phyloP scores from a whole-genome alignment of 2,329 filamentous ascomycete species.

The Graphilbum fragrans region DNA sequence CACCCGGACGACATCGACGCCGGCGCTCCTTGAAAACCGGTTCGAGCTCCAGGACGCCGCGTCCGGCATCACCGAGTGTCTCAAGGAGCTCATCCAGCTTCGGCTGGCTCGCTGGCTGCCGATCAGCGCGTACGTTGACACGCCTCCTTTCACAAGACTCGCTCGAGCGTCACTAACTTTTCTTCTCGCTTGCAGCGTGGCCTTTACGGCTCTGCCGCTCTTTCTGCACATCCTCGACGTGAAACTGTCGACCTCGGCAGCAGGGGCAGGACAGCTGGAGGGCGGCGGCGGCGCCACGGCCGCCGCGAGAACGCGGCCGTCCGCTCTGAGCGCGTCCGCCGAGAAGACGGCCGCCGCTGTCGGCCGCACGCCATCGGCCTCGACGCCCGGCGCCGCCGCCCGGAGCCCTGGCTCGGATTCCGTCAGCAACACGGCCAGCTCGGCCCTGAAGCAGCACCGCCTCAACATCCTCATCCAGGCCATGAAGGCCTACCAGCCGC shows the following conservation, averaged over 20 bases:
- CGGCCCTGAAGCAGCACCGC: constrained; percentile 27
- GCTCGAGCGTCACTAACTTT: neutral
- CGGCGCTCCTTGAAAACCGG: constrained; percentile 8
- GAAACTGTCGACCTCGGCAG: constrained; percentile 6
- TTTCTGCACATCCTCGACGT: constrained; percentile 11
- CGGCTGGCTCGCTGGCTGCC: constrained; percentile 11
- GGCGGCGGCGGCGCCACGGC: too few species aligned
- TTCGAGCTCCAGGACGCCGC: constrained; percentile 10
- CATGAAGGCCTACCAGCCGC: constrained; percentile 12
- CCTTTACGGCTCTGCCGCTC: constrained; percentile 10
- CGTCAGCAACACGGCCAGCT: constrained; percentile 11
- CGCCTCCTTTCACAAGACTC: neutral
- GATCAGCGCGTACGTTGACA: constrained; percentile 7
- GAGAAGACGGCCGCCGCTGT: neutral
- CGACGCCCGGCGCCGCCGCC: neutral
- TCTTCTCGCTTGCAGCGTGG: constrained; percentile 2
- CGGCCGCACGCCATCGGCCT: neutral
- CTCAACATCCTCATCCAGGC: constrained; percentile 12
- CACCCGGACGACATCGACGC: neutral
- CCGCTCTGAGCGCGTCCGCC: neutral
- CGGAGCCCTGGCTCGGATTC: neutral
- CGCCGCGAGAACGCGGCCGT: neutral
- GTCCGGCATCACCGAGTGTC: constrained; percentile 8
- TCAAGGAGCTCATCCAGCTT: constrained; percentile 11
- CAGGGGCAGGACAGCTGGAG: too few species aligned